These are phyloP conservation scores for Dioszegia crocea DNA, from an alignment of 768 basidiomycete genomes.

Conservation along the genomic window DNA sequence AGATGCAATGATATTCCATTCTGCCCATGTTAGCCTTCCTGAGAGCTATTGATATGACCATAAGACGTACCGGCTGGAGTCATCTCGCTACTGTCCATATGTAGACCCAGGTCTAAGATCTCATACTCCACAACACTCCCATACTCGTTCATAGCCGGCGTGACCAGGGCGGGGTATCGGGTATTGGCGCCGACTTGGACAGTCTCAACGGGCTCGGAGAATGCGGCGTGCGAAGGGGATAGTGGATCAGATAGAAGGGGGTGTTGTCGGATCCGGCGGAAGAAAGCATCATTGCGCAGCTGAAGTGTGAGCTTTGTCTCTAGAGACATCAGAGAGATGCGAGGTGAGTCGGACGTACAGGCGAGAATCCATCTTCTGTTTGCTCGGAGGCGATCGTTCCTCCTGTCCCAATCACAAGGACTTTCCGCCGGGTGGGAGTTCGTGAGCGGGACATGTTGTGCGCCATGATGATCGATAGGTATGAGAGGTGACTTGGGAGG, in stretches of 20 bases:
- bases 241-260: conserved; percentile 27
- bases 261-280: conserved; percentile 38
- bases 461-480: background rate
- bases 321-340: background rate
- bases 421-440: conserved; percentile 2
- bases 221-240: conserved; percentile 9
- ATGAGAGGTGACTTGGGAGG: too few species aligned
- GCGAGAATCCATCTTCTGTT: conserved; percentile 29
- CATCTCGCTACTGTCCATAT: conserved; percentile 45
- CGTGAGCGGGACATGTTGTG: conserved; percentile 1
- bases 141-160: conserved; percentile 30
- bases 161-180: conserved; percentile 28
- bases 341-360: conserved; percentile 27
- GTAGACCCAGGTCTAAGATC: conserved; percentile 40
- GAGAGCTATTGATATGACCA: background rate
- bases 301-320: conserved; percentile 1
- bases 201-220: conserved; percentile 22
- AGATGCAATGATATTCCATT: conserved; percentile 39
- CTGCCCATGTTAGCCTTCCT: conserved; percentile 14
- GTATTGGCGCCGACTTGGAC: conserved; percentile 23
- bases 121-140: conserved; percentile 34
- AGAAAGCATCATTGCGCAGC: conserved; percentile 40
- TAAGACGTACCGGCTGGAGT: conserved; percentile 33
- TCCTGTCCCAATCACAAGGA: conserved; percentile 40
- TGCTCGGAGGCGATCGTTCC: conserved; percentile 44